phyloP scores from a whole-genome alignment of 164 flowering plant genomes.

The Berberis thunbergii region DNA sequence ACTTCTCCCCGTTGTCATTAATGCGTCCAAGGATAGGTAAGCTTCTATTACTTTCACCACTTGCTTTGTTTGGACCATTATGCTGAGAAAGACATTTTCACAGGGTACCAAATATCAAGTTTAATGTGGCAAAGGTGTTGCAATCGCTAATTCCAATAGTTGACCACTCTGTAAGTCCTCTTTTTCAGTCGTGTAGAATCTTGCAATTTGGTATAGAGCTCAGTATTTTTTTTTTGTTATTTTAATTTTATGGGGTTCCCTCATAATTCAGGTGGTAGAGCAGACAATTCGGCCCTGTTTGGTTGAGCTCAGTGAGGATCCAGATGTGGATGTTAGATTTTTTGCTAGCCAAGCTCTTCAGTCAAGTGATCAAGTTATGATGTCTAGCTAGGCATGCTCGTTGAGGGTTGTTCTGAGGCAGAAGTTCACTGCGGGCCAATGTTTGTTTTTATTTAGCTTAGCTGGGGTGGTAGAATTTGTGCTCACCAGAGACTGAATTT shows the following conservation, averaged over 20 bases:
- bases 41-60: neutral
- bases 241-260: neutral
- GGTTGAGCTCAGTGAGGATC: conserved; percentile 82
- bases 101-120: conserved; percentile 88
- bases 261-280: conserved; percentile 62
- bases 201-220: neutral
- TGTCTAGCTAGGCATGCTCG: conserved; percentile 48
- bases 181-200: neutral
- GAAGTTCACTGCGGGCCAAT: conserved; percentile 8
- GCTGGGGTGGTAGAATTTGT: conserved; percentile 1
- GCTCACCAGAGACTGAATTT: neutral
- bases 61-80: neutral
- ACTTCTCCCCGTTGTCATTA: conserved; percentile 65
- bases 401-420: neutral
- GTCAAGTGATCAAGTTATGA: conserved; percentile 66
- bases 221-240: neutral
- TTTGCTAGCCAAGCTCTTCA: conserved; percentile 79
- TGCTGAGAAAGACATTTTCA: neutral
- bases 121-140: conserved; percentile 81
- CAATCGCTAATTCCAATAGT: conserved; percentile 71
- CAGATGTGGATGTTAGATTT: conserved; percentile 90
- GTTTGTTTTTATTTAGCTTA: conserved; percentile 3
- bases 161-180: conserved; percentile 55
- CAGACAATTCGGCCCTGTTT: conserved; percentile 69
- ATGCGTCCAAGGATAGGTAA: conserved; percentile 81